Evolutionary conservation across 176 grass and related monocot species (phyloP).

Genomic region (Aegilops bicornis): DNA sequence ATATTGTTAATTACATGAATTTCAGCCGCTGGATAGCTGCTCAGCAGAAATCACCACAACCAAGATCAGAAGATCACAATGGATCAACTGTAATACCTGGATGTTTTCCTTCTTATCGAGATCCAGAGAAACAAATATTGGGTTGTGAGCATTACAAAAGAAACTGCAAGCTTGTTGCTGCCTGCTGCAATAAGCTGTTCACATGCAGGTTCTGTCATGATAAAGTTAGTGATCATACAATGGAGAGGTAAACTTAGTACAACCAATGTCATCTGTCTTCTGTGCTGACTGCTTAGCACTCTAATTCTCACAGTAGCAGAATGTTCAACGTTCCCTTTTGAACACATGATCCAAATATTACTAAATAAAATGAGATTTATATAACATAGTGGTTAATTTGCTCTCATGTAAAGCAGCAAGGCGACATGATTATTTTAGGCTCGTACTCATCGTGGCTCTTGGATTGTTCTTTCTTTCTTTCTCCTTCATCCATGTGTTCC

Average conservation of each 20-base stretch:
- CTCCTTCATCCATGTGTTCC: not conserved
- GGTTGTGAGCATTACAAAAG: conserved; percentile 96
- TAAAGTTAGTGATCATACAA: conserved; percentile 83
- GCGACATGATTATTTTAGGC: not conserved
- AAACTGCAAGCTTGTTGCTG: conserved; percentile 87
- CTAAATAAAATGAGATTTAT: not conserved
- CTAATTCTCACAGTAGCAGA: not conserved
- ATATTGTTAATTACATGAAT: conserved; percentile 23
- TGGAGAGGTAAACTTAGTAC: conserved; percentile 69
- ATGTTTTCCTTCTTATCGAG: conserved; percentile 65
- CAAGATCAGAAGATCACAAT: conserved; percentile 26
- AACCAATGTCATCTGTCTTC: not conserved
- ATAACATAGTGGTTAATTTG: not conserved
- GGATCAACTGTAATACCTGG: conserved; percentile 33
- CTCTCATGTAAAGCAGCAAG: not conserved
- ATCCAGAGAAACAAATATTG: conserved; percentile 61
- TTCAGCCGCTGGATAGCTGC: conserved; percentile 91
- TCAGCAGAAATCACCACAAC: conserved; percentile 69
- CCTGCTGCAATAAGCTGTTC: conserved; percentile 91
- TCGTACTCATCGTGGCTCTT: not conserved
- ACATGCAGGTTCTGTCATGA: conserved; percentile 94
- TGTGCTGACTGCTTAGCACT: not conserved
- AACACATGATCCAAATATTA: not conserved
- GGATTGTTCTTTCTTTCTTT: not conserved
- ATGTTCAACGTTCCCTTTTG: not conserved